Conservation (phyloP, 164 flowering plant genomes). For the Tetracentron sinense region DNA sequence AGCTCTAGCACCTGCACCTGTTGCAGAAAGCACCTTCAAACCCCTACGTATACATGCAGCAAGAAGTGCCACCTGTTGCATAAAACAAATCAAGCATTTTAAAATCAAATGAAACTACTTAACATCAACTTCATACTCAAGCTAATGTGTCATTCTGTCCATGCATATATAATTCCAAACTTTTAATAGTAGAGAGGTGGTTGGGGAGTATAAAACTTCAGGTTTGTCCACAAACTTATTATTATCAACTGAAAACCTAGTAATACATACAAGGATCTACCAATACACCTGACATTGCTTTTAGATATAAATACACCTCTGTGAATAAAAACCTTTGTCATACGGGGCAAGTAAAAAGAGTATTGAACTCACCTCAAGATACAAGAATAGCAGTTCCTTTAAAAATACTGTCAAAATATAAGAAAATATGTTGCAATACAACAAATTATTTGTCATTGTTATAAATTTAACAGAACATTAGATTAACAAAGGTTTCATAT, state of each 20-base stretch:
- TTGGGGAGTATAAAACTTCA: too few species aligned
- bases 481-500: too few species aligned
- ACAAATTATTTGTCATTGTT: too few species aligned
- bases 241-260: background rate
- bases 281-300: background rate
- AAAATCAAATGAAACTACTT: background rate
- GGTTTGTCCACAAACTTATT: background rate
- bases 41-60: slow-evolving; percentile 95
- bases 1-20: slow-evolving; percentile 99
- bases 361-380: too few species aligned
- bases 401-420: too few species aligned
- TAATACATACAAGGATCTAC: background rate
- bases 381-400: too few species aligned
- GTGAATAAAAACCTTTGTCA: background rate
- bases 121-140: background rate
- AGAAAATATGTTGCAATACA: too few species aligned
- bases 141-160: background rate
- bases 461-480: too few species aligned
- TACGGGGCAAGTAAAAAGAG: too few species aligned
- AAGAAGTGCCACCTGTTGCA: slow-evolving; percentile 80
- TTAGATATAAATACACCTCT: background rate
- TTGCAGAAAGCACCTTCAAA: slow-evolving; percentile 84
- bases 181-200: too few species aligned
- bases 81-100: slow-evolving; percentile 6
- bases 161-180: background rate